Conservation (phyloP, 306 rosid genomes). For the Hippophae rhamnoides region DNA sequence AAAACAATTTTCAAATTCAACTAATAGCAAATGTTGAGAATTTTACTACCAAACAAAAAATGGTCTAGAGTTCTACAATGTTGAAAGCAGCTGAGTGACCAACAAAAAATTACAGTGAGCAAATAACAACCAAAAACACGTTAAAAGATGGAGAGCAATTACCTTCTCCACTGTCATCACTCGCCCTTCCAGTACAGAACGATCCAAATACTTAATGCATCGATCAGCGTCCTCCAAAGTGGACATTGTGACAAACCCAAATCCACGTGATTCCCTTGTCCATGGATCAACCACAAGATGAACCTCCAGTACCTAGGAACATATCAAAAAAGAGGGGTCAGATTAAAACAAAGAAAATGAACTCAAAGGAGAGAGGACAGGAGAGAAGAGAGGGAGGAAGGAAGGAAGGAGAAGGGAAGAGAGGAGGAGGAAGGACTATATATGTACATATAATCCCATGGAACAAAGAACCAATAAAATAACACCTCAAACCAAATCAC, state of each 20-base stretch:
- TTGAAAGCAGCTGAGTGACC: constrained; percentile 2
- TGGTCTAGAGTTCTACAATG: constrained; percentile 13
- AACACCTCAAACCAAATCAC: background rate
- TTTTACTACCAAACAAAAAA: too few species aligned
- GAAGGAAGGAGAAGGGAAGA: too few species aligned
- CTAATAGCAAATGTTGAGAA: constrained; percentile 19
- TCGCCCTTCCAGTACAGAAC: constrained; percentile 79
- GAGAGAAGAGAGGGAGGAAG: too few species aligned
- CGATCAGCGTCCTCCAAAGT: constrained; percentile 46
- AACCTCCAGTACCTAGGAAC: constrained; percentile 54
- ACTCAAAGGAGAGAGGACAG: too few species aligned
- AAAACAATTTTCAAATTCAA: constrained; percentile 53
- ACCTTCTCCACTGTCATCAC: constrained; percentile 88
- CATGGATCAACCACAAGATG: constrained; percentile 91
- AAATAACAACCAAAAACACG: background rate
- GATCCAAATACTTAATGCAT: constrained; percentile 66
- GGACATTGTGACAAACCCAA: constrained; percentile 84
- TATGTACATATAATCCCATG: background rate
- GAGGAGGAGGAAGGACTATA: too few species aligned
- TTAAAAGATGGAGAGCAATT: constrained; percentile 2
- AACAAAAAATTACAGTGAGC: background rate
- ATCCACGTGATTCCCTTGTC: constrained; percentile 91
- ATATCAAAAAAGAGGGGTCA: background rate
- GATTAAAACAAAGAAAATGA: background rate
- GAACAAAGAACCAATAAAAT: background rate